phyloP scores from a whole-genome alignment of 805 yeast species.

The Dipodascus geniculatus region DNA sequence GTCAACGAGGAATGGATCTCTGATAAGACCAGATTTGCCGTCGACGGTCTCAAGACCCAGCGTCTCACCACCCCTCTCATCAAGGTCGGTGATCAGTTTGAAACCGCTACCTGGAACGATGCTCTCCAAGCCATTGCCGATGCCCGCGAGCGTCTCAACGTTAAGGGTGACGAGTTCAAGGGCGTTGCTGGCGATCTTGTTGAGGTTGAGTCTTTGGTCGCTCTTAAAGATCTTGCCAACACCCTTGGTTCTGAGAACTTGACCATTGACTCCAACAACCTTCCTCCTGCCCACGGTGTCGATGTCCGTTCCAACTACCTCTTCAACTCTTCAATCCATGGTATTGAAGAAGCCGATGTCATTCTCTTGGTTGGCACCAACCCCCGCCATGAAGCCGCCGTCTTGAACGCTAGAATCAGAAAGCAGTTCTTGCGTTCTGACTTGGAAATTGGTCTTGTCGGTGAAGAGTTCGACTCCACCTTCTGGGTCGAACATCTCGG shows the following conservation, averaged over 20 bases:
- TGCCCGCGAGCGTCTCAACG: conserved; percentile 43
- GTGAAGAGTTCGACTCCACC: conserved; percentile 69
- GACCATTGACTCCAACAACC: conserved; percentile 44
- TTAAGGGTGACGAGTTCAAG: conserved; percentile 60
- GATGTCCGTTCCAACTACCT: conserved; percentile 70
- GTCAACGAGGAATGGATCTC: conserved; percentile 87
- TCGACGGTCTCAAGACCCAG: conserved; percentile 78
- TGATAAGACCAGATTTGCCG: conserved; percentile 77
- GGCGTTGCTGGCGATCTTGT: conserved; percentile 73
- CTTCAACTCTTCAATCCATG: conserved; percentile 69
- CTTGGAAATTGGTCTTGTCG: conserved; percentile 53
- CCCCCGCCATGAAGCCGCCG: conserved; percentile 87
- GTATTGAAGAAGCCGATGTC: conserved; percentile 74
- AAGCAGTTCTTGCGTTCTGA: conserved; percentile 65
- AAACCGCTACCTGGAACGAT: conserved; percentile 77
- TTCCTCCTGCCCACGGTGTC: conserved; percentile 52
- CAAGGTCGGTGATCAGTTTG: conserved; percentile 56
- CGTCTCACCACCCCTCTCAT: conserved; percentile 73
- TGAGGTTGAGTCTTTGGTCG: conserved; percentile 75
- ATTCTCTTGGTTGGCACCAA: conserved; percentile 74
- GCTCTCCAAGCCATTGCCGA: conserved; percentile 60
- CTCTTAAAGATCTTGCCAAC: conserved; percentile 68
- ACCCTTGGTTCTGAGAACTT: conserved; percentile 71
- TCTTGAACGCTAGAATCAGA: conserved; percentile 72
- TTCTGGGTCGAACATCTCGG: conserved; percentile 58